phyloP scores from a whole-genome alignment of 805 yeast species.

The Lachancea fermentati region DNA sequence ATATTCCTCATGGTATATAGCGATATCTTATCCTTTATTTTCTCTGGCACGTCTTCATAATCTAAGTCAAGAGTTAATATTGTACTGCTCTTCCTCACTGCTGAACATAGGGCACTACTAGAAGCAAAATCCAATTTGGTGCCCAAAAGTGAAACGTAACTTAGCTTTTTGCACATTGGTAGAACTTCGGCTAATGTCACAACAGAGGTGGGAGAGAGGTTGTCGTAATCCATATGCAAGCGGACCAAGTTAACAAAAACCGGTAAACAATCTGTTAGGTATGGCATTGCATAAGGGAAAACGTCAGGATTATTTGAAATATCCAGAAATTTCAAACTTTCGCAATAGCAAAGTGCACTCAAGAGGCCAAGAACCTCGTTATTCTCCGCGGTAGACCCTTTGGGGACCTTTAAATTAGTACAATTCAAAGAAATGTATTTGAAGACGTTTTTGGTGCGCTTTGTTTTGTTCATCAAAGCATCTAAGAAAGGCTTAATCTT shows the following conservation, averaged over 20 bases:
- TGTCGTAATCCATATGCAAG: slow-evolving; percentile 66
- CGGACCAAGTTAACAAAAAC: slow-evolving; percentile 58
- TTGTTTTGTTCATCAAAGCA: slow-evolving; percentile 23
- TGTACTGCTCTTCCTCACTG: slow-evolving; percentile 55
- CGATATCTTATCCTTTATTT: slow-evolving; percentile 61
- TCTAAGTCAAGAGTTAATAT: slow-evolving; percentile 67
- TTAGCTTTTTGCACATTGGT: slow-evolving; percentile 61
- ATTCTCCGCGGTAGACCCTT: slow-evolving; percentile 35
- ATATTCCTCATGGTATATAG: slow-evolving; percentile 77
- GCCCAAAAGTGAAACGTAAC: slow-evolving; percentile 64
- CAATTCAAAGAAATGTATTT: slow-evolving; percentile 57
- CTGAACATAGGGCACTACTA: slow-evolving; percentile 59
- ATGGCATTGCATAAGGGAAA: slow-evolving; percentile 52
- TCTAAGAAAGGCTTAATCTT: slow-evolving; percentile 28
- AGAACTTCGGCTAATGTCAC: slow-evolving; percentile 64
- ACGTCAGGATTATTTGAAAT: slow-evolving; percentile 68
- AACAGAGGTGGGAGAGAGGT: slow-evolving; percentile 48
- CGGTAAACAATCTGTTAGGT: slow-evolving; percentile 60
- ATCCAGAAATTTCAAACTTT: slow-evolving; percentile 65
- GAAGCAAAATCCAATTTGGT: slow-evolving; percentile 56
- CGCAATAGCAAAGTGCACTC: slow-evolving; percentile 45
- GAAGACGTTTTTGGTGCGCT: slow-evolving; percentile 29
- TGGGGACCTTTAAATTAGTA: slow-evolving; percentile 50
- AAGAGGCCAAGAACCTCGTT: slow-evolving; percentile 37
- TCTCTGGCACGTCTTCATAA: slow-evolving; percentile 47